Evolutionary conservation across 169 alveolate species (phyloP), one percentile per base, ranked within the genome.

Genomic region (Besnoitia besnoiti): DNA sequence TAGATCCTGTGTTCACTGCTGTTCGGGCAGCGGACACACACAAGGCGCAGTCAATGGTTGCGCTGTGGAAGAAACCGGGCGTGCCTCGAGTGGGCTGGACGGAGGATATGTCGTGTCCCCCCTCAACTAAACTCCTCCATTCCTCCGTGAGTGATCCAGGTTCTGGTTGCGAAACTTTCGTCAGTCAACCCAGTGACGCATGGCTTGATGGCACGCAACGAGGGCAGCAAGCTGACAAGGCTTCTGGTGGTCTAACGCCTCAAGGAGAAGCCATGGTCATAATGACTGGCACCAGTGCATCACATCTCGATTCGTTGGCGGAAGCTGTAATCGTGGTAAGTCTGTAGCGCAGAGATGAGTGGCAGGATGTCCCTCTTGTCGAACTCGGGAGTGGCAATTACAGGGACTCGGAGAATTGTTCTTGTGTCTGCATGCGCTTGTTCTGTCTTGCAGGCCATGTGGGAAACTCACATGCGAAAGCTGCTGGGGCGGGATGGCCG

Each of bases 241-340:
- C 33, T 55, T 8, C 73, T 39, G 61, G n/a, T 4, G 59, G 87
- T 99, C 61, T 97, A 97, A 42, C 98, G 99, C 0, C 98, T 98
- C 90, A 87, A 62, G 73, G 92, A 19, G 92, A 87, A 67, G 85
- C 62, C n/a, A 37, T 87, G 85, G 80, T 87, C 61, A 33, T 87
- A 8, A 49, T 44, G n/a, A 62, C 92, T 0, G 80, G 92, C 50
- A 35, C 50, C 44, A 33, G 92, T 76, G 77, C 92, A 30, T 42
- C 92, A 39, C 92, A 87, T 33, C 51, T 87, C 5, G 92, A 87
- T 37, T 37, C 92, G 5, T 44, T 89, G 27, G 85, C 88, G 35
- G 87, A 62, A 16, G 73, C 87, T 27, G 50, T 73, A 37, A 46
- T 67, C 44, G 77, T 14, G 55, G 87, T 73, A 27, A 35, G 85